Percentiles rank a stretch among this genome's conserved stretches.
These are phyloP conservation scores for Mycena filopes DNA, from an alignment of 768 basidiomycete species.

Conservation along the genomic window DNA sequence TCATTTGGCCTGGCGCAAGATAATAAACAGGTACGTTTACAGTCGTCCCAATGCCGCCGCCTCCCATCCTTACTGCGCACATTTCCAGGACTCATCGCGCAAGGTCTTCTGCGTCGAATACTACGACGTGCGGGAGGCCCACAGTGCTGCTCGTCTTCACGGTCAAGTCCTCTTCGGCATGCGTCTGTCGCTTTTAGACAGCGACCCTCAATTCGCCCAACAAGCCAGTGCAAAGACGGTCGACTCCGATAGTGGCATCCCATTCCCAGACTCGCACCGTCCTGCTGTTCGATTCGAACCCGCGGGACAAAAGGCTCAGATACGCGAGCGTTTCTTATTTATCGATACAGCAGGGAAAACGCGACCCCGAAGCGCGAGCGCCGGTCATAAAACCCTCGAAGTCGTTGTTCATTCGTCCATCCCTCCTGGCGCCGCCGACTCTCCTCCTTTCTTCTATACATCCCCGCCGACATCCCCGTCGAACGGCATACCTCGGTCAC, in stretches of 20 bases:
- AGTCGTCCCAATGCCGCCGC: not conserved
- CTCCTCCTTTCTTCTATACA: constrained; percentile 29
- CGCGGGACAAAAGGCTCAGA: constrained; percentile 49
- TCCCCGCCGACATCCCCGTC: constrained; percentile 27
- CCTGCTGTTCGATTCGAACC: constrained; percentile 36
- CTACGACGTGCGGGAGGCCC: constrained; percentile 71
- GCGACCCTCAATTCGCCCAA: constrained; percentile 36
- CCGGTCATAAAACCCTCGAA: constrained; percentile 38
- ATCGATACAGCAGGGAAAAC: constrained; percentile 36
- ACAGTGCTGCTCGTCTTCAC: constrained; percentile 62
- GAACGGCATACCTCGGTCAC: constrained; percentile 8
- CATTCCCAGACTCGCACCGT: constrained; percentile 31
- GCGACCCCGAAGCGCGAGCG: constrained; percentile 41
- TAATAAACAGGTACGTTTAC: constrained; percentile 16
- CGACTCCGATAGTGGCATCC: constrained; percentile 24
- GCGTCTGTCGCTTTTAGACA: constrained; percentile 56
- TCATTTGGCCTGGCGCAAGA: constrained; percentile 22
- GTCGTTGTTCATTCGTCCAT: constrained; percentile 25
- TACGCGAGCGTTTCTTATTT: constrained; percentile 45
- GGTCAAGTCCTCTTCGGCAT: constrained; percentile 62
- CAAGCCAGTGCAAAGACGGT: constrained; percentile 5
- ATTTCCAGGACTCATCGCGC: constrained; percentile 29
- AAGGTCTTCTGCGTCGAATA: constrained; percentile 71
- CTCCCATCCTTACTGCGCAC: not conserved
- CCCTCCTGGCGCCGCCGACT: constrained; percentile 17